Evolutionary conservation across 1,139 yeast genomes (phyloP).

Genomic region (Blastobotrys buckinghamii): DNA sequence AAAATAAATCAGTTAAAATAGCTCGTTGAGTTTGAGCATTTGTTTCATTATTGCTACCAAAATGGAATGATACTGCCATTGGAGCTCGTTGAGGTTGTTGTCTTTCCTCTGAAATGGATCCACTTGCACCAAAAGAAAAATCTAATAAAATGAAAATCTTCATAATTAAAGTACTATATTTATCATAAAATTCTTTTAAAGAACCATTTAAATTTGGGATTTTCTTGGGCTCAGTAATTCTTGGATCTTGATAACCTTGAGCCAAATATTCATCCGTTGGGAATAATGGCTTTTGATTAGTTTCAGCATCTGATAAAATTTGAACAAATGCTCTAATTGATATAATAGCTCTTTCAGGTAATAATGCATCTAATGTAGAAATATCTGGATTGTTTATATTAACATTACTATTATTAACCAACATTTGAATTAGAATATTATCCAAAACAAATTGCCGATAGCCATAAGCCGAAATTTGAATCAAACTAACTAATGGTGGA

Average conservation of each 20-base stretch:
- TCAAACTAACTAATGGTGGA: slow-evolving; percentile 61
- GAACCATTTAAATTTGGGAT: slow-evolving; percentile 22
- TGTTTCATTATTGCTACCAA: slow-evolving; percentile 32
- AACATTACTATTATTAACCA: slow-evolving; percentile 36
- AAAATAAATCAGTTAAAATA: slow-evolving; percentile 55
- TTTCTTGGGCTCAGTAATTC: slow-evolving; percentile 13
- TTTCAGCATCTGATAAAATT: slow-evolving; percentile 55
- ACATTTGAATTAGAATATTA: slow-evolving; percentile 57
- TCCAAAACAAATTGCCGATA: slow-evolving; percentile 78
- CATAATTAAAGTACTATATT: slow-evolving; percentile 61
- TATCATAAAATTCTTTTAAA: slow-evolving; percentile 51
- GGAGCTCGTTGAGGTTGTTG: slow-evolving; percentile 30
- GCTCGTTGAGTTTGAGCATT: slow-evolving; percentile 32
- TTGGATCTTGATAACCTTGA: slow-evolving; percentile 10
- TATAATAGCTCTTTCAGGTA: slow-evolving; percentile 65
- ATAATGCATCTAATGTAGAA: slow-evolving; percentile 49
- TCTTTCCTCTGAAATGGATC: slow-evolving; percentile 18
- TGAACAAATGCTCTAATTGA: slow-evolving; percentile 67
- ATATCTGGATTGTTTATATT: slow-evolving; percentile 40
- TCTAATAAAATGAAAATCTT: slow-evolving; percentile 57
- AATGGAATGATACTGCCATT: slow-evolving; percentile 44
- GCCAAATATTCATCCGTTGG: slow-evolving; percentile 43
- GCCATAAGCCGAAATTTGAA: slow-evolving; percentile 71
- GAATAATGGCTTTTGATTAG: slow-evolving; percentile 60
- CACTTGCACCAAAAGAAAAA: slow-evolving; percentile 31